Percentiles rank a stretch among this genome's conserved stretches.
Conservation (phyloP, 257 asterid genomes). For the Solanum verrucosum region DNA sequence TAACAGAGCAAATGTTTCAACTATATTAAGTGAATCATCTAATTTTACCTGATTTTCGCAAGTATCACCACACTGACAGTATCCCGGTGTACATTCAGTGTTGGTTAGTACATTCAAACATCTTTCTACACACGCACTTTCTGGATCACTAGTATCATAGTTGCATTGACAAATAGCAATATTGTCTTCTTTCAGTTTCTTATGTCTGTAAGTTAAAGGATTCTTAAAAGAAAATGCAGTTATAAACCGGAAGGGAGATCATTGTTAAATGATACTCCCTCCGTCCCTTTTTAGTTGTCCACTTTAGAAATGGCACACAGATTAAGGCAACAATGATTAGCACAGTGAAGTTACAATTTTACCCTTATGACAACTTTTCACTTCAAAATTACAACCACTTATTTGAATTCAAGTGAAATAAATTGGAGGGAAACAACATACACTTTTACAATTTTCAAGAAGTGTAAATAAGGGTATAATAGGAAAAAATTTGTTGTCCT, state of each 20-base stretch:
- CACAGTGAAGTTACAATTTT: no score
- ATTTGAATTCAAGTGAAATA: no score
- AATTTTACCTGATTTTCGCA: conserved; percentile 74
- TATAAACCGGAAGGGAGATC: neutral
- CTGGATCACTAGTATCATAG: conserved; percentile 46
- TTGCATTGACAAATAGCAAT: conserved; percentile 75
- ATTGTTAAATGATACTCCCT: neutral
- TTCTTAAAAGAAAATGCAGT: neutral
- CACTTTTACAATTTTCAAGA: no score
- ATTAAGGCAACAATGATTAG: no score
- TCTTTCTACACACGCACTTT: conserved; percentile 84
- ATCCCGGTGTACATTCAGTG: conserved; percentile 90
- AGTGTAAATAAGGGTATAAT: no score
- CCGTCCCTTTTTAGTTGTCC: no score
- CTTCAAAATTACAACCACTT: no score
- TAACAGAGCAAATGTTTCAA: neutral
- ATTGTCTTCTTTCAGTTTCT: conserved; percentile 69
- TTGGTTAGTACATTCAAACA: conserved; percentile 82
- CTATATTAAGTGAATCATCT: neutral
- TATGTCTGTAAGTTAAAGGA: conserved; percentile 27
- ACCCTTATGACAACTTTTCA: no score
- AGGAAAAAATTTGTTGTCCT: no score
- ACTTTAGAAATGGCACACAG: no score
- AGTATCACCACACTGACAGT: conserved; percentile 59
- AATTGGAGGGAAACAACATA: no score